Conservation (phyloP, 768 basidiomycete species). For the Guyanaporus albipodus region DNA sequence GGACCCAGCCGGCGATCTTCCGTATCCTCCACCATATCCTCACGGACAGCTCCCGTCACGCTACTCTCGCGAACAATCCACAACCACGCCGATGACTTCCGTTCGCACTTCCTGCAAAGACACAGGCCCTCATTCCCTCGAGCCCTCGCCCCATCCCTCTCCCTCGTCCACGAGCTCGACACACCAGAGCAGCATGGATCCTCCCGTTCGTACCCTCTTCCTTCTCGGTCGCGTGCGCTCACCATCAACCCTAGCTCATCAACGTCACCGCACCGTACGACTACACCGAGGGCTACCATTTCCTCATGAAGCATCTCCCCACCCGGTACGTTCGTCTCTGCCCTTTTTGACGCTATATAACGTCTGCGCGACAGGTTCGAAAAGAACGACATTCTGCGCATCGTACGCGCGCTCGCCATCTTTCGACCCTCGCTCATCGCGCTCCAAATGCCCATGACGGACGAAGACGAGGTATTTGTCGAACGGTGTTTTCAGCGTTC, state of each 20-base stretch:
- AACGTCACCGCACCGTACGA: constrained; percentile 75
- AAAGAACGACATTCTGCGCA: constrained; percentile 91
- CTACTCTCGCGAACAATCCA: constrained; percentile 46
- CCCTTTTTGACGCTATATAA: too few species aligned
- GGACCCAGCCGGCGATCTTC: constrained; percentile 35
- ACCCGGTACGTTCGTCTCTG: constrained; percentile 58
- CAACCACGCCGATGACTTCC: constrained; percentile 36
- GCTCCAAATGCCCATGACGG: constrained; percentile 93
- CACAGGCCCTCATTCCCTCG: constrained; percentile 25
- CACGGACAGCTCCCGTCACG: constrained; percentile 37
- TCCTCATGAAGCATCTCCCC: constrained; percentile 91
- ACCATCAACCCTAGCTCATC: constrained; percentile 61
- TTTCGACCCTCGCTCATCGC: constrained; percentile 97
- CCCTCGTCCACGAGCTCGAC: constrained; percentile 42
- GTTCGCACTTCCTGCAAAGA: constrained; percentile 28
- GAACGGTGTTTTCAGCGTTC: constrained; percentile 95
- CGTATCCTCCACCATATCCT: constrained; percentile 32
- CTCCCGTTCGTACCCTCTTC: constrained; percentile 24
- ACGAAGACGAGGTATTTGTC: constrained; percentile 95
- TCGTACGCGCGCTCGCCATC: constrained; percentile 91
- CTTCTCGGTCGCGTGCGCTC: constrained; percentile 35
- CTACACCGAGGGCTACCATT: constrained; percentile 96
- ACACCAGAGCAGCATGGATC: constrained; percentile 36
- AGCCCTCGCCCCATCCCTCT: constrained; percentile 35
- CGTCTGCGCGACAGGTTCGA: constrained; percentile 65